A percentile compares a stretch with the other conserved stretches of the same genome.
Conservation (phyloP, 2,329 filamentous ascomycete genomes). For the Graphium sp. region DNA sequence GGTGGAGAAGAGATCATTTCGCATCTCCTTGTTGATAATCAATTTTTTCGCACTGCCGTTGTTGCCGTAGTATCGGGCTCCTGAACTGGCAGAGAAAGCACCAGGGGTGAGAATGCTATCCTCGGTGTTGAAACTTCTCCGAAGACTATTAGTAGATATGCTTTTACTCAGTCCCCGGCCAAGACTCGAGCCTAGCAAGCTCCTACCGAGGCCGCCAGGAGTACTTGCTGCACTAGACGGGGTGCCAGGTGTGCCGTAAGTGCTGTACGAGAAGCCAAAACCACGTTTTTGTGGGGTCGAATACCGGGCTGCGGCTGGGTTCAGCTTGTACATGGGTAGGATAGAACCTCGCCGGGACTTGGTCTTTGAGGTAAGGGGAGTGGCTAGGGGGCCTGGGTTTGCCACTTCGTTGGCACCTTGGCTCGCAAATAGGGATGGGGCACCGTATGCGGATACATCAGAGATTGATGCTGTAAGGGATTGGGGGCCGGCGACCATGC, state of each 20-base stretch:
- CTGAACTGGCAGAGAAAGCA: conserved; percentile 58
- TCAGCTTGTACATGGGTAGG: conserved; percentile 74
- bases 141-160: conserved; percentile 72
- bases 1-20: conserved; percentile 52
- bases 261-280: conserved; percentile 87
- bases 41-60: conserved; percentile 68
- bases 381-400: conserved; percentile 81
- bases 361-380: conserved; percentile 59
- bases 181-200: conserved; percentile 47
- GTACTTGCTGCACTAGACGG: conserved; percentile 50
- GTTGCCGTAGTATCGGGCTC: conserved; percentile 44
- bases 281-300: conserved; percentile 73
- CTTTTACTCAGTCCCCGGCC: conserved; percentile 69
- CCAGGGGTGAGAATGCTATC: conserved; percentile 77
- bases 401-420: conserved; percentile 42
- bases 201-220: conserved; percentile 49
- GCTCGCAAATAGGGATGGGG: conserved; percentile 68
- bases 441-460: conserved; percentile 80
- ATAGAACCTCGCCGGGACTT: conserved; percentile 68
- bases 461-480: conserved; percentile 62
- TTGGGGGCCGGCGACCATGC: conserved; percentile 30
- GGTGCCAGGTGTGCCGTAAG: conserved; percentile 68
- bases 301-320: conserved; percentile 62
- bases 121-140: conserved; percentile 64
- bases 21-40: conserved; percentile 76